These are phyloP conservation scores for Gautieria morchelliformis DNA, from an alignment of 768 basidiomycete species.

Conservation along the genomic window DNA sequence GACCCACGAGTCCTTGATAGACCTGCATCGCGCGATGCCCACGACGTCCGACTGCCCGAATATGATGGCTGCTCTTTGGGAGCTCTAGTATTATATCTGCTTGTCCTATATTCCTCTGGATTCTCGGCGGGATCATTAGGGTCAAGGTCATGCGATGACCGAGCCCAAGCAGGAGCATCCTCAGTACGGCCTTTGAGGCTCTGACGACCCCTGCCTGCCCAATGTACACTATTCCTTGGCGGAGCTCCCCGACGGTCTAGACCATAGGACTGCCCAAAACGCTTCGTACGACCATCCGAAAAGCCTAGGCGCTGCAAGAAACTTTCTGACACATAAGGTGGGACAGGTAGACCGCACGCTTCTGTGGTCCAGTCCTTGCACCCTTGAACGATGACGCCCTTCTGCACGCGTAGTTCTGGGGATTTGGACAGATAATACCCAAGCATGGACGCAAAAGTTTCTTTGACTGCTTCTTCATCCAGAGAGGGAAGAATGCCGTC, in stretches of 20 bases:
- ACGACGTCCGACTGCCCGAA: neutral
- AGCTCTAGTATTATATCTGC: neutral
- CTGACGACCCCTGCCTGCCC: slow-evolving; percentile 3
- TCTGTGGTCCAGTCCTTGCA: slow-evolving; percentile 53
- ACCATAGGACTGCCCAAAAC: slow-evolving; percentile 11
- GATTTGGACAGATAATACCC: slow-evolving; percentile 61
- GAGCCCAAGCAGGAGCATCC: neutral
- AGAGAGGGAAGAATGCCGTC: slow-evolving; percentile 12
- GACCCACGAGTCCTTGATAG: neutral
- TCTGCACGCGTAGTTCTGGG: slow-evolving; percentile 36
- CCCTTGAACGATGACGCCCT: slow-evolving; percentile 40
- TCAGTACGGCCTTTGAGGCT: neutral
- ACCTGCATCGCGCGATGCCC: neutral
- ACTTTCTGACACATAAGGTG: slow-evolving; percentile 41
- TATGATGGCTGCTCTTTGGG: neutral
- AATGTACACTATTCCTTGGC: neutral
- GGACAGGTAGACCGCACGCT: slow-evolving; percentile 38
- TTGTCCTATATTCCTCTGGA: slow-evolving; percentile 1
- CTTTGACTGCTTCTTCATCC: slow-evolving; percentile 43
- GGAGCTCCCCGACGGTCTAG: neutral
- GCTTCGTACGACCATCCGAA: slow-evolving; percentile 18
- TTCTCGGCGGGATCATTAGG: slow-evolving; percentile 3
- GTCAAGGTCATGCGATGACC: neutral
- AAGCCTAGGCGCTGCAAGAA: slow-evolving; percentile 39
- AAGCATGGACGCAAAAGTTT: slow-evolving; percentile 55